Percentiles rank a stretch among this genome's conserved stretches.
Evolutionary conservation across 2,329 filamentous ascomycete genomes (phyloP).

Genomic region (Verticillium nonalfalfae): DNA sequence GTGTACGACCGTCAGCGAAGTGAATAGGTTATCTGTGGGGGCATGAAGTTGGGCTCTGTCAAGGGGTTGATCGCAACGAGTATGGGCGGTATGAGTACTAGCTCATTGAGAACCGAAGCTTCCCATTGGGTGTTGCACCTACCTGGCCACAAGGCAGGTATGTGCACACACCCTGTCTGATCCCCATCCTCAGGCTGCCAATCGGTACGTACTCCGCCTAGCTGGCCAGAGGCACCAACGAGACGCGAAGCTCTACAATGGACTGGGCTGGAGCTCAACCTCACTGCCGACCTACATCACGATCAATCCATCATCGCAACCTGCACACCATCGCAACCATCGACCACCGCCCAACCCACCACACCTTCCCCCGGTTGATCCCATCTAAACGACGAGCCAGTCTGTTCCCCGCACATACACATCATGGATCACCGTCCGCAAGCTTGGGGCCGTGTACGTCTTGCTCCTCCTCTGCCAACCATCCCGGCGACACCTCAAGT

Average conservation of each 20-base stretch:
- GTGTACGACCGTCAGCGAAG: no score
- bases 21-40: no score
- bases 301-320: not conserved
- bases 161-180: not conserved
- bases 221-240: constrained; percentile 9
- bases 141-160: not conserved
- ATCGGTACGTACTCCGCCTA: not conserved
- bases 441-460: constrained; percentile 65
- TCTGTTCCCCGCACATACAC: constrained; percentile 9
- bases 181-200: not conserved
- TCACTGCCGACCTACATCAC: not conserved
- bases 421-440: constrained; percentile 67
- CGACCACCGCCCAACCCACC: not conserved
- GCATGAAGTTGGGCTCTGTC: no score
- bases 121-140: not conserved
- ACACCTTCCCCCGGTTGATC: not conserved
- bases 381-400: not conserved
- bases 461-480: constrained; percentile 10
- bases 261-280: not conserved
- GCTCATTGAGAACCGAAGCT: not conserved
- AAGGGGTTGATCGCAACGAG: no score
- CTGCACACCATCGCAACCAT: not conserved
- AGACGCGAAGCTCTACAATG: constrained; percentile 8
- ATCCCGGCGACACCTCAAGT: constrained; percentile 1
- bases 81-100: no score